Percentiles rank a stretch among this genome's conserved stretches.
phyloP scores from a whole-genome alignment of 2,329 filamentous ascomycete genomes.

The Monosporascus sp. region DNA sequence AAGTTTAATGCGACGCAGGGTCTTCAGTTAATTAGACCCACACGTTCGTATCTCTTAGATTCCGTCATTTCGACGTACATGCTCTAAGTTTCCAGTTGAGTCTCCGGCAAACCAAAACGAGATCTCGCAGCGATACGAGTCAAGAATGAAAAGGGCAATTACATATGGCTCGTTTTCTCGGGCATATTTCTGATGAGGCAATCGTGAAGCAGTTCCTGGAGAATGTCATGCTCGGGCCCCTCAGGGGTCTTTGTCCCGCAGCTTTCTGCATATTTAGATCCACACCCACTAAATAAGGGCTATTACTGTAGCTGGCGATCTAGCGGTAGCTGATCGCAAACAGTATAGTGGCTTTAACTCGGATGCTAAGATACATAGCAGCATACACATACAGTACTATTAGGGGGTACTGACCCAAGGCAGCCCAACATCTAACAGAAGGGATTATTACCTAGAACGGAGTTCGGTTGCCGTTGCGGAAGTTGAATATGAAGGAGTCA shows the following conservation, averaged over 20 bases:
- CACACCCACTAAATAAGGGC: background rate
- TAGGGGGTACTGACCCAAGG: background rate
- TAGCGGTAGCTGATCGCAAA: background rate
- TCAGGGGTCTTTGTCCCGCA: background rate
- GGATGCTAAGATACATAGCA: background rate
- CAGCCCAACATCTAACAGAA: too few relatives aligned
- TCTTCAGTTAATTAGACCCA: background rate
- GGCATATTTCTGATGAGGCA: too few relatives aligned
- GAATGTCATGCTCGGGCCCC: too few relatives aligned
- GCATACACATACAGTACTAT: background rate
- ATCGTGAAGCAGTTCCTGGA: too few relatives aligned
- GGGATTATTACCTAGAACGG: too few relatives aligned
- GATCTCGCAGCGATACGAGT: background rate
- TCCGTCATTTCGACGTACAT: background rate
- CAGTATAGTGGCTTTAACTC: background rate
- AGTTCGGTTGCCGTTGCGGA: too few relatives aligned
- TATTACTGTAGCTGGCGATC: background rate
- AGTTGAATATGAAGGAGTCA: too few relatives aligned
- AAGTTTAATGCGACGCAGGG: background rate
- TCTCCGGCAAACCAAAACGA: background rate
- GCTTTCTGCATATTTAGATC: background rate
- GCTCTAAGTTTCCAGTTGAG: background rate
- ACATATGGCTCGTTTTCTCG: too few relatives aligned
- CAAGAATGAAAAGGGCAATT: background rate
- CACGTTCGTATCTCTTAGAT: background rate